Percentiles rank a stretch among this genome's conserved stretches.
These are phyloP conservation scores for Yamadazyma kitorensis DNA, from an alignment of 805 yeast genomes.

Conservation along the genomic window DNA sequence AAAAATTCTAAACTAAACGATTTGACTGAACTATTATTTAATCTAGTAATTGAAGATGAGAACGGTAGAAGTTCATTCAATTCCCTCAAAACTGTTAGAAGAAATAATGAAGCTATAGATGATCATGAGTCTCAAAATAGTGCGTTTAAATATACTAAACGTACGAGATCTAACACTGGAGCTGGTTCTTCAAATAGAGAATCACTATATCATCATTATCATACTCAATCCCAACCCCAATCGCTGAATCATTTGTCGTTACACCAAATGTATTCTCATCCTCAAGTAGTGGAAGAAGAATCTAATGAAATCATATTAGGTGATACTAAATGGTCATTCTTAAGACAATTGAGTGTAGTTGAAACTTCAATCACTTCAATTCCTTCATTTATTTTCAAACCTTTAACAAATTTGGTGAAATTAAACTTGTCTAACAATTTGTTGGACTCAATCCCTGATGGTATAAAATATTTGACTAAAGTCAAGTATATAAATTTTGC, in stretches of 20 bases:
- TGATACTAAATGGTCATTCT: constrained; percentile 38
- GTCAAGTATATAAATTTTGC: constrained; percentile 46
- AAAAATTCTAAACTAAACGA: constrained; percentile 50
- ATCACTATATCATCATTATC: constrained; percentile 2
- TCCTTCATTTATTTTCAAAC: constrained; percentile 35
- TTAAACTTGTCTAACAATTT: constrained; percentile 57
- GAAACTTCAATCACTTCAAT: constrained; percentile 39
- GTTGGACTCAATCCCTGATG: constrained; percentile 49
- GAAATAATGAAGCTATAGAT: constrained; percentile 8
- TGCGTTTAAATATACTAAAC: constrained; percentile 22
- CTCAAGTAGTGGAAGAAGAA: constrained; percentile 15
- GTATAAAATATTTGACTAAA: constrained; percentile 46
- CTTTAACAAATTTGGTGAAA: constrained; percentile 38
- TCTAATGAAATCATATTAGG: constrained; percentile 15
- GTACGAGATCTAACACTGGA: constrained; percentile 27
- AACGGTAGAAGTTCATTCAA: constrained; percentile 27
- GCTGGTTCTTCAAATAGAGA: constrained; percentile 28
- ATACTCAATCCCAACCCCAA: neutral
- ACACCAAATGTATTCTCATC: neutral
- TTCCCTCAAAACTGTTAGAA: constrained; percentile 7
- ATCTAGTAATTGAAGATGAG: constrained; percentile 55
- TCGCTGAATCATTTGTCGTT: neutral
- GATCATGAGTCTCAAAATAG: constrained; percentile 16
- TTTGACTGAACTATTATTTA: constrained; percentile 50
- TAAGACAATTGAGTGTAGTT: constrained; percentile 40